Conservation (phyloP, 805 yeast species). For the Myxozyma kluyveri region DNA sequence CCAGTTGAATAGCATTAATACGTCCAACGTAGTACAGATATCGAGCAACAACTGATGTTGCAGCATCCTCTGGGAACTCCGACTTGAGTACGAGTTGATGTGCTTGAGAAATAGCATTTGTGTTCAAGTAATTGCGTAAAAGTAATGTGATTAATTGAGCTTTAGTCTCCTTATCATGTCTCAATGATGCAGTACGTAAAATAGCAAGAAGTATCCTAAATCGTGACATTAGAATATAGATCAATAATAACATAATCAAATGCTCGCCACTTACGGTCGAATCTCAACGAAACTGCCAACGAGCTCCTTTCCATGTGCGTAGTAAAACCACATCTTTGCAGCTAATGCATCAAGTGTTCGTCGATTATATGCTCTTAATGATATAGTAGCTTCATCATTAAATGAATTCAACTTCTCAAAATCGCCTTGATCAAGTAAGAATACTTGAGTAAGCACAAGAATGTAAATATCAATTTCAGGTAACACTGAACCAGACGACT, state of each 20-base stretch:
- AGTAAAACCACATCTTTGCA: constrained; percentile 92
- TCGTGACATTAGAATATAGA: neutral
- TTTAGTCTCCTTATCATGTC: constrained; percentile 89
- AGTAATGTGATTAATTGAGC: constrained; percentile 84
- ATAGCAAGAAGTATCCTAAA: constrained; percentile 58
- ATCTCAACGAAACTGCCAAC: constrained; percentile 50
- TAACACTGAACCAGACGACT: constrained; percentile 44
- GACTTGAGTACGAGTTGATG: constrained; percentile 84
- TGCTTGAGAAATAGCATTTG: constrained; percentile 83
- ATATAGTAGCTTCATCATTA: constrained; percentile 50
- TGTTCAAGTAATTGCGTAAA: constrained; percentile 71
- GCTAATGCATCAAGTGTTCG: constrained; percentile 81
- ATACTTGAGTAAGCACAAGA: constrained; percentile 75
- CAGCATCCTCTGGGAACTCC: constrained; percentile 80
- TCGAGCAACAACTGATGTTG: constrained; percentile 86
- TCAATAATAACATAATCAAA: neutral
- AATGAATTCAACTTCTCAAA: constrained; percentile 51
- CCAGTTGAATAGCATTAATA: constrained; percentile 85
- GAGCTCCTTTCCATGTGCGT: constrained; percentile 73
- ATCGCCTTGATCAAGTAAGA: constrained; percentile 61
- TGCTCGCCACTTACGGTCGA: constrained; percentile 46
- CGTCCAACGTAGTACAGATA: constrained; percentile 89
- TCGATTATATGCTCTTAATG: constrained; percentile 64
- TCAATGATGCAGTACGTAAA: constrained; percentile 81
- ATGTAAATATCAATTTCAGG: constrained; percentile 81